Conservation (phyloP, 2,329 filamentous ascomycete genomes). For the Colletotrichum sp. region DNA sequence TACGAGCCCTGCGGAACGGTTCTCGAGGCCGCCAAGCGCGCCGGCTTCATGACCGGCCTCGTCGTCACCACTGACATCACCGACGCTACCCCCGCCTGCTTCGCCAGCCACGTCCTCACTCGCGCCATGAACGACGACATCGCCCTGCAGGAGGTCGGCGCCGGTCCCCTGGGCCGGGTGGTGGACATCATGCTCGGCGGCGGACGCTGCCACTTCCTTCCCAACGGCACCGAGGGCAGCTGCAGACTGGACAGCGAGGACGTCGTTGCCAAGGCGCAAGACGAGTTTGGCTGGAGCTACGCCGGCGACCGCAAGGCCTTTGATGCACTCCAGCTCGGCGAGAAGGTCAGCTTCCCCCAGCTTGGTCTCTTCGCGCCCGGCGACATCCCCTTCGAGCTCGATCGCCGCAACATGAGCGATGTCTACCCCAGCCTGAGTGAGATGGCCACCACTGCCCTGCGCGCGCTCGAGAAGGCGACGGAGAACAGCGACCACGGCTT, state of each 20-base stretch:
- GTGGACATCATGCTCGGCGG: slow-evolving; percentile 95
- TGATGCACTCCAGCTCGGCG: slow-evolving; percentile 72
- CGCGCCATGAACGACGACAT: slow-evolving; percentile 88
- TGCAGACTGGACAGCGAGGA: slow-evolving; percentile 83
- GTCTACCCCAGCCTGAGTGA: slow-evolving; percentile 88
- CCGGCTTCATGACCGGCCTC: slow-evolving; percentile 89
- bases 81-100: slow-evolving; percentile 95
- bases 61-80: slow-evolving; percentile 96
- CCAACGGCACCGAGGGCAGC: slow-evolving; percentile 80
- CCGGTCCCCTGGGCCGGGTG: slow-evolving; percentile 83
- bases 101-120: slow-evolving; percentile 84
- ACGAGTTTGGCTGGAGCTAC: slow-evolving; percentile 81
- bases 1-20: slow-evolving; percentile 88
- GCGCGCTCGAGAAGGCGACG: slow-evolving; percentile 80
- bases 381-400: slow-evolving; percentile 93
- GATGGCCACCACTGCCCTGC: slow-evolving; percentile 85
- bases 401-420: slow-evolving; percentile 79
- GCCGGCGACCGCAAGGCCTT: slow-evolving; percentile 75
- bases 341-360: slow-evolving; percentile 75
- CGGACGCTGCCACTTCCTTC: slow-evolving; percentile 90
- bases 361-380: slow-evolving; percentile 82
- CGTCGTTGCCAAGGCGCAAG: slow-evolving; percentile 73
- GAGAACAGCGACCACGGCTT: slow-evolving; percentile 87
- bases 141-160: slow-evolving; percentile 88
- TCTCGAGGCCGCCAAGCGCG: slow-evolving; percentile 89